Evolutionary conservation across 1,284 basidiomycete genomes (phyloP).

Genomic region (Cryptococcus neoformans): DNA sequence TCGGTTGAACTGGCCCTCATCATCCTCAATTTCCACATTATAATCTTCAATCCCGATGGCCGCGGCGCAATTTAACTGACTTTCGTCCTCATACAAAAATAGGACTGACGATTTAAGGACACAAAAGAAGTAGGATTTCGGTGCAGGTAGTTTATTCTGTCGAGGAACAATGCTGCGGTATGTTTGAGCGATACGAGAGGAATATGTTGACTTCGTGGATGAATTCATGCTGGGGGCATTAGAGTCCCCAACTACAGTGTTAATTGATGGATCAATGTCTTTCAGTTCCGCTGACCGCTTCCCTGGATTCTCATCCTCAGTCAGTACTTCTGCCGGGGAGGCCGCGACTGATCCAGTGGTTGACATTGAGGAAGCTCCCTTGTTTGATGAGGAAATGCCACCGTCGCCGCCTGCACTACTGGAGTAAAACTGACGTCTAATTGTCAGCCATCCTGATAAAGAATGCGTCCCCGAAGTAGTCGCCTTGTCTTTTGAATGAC

Average conservation of each 20-base stretch:
- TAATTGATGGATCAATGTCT: neutral
- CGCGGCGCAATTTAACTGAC: conserved; percentile 78
- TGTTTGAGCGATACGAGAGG: conserved; percentile 31
- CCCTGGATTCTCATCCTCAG: neutral
- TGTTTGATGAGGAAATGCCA: too few species aligned
- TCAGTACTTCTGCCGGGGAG: conserved; percentile 3
- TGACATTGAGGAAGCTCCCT: too few species aligned
- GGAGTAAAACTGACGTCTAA: conserved; percentile 69
- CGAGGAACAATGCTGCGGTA: conserved; percentile 45
- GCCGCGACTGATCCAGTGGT: conserved; percentile 50
- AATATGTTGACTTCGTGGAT: conserved; percentile 9
- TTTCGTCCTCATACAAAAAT: conserved; percentile 87
- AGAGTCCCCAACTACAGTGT: conserved; percentile 51
- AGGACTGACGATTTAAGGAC: conserved; percentile 83
- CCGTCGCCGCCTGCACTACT: neutral
- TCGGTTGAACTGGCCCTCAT: conserved; percentile 50
- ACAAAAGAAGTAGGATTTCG: conserved; percentile 85
- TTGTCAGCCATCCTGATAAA: conserved; percentile 63
- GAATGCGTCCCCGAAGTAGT: neutral
- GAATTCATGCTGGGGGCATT: conserved; percentile 60
- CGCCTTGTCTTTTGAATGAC: conserved; percentile 1
- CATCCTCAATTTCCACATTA: conserved; percentile 68
- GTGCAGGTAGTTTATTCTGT: conserved; percentile 61
- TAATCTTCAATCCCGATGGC: conserved; percentile 72
- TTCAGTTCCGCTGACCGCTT: neutral